phyloP scores from a whole-genome alignment of 768 basidiomycete genomes.

The Artomyces pyxidatus region DNA sequence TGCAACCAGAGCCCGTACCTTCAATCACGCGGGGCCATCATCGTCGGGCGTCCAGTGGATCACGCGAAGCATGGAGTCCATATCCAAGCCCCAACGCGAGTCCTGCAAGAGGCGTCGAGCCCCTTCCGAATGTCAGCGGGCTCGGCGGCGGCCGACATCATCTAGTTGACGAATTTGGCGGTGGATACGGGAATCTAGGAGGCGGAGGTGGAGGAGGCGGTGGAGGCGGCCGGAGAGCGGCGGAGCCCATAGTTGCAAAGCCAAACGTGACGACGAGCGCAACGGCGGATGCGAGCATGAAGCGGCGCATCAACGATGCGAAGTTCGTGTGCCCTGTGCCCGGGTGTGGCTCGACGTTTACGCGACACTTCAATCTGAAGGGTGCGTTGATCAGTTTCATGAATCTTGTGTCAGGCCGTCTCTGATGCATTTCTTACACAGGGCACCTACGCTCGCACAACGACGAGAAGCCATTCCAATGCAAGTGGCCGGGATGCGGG shows the following conservation, averaged over 20 bases:
- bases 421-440: conserved; percentile 19
- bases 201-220: conserved; percentile 2
- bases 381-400: conserved; percentile 35
- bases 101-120: conserved; percentile 30
- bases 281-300: conserved; percentile 81
- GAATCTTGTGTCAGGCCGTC: conserved; percentile 4
- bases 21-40: conserved; percentile 31
- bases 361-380: conserved; percentile 88
- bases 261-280: conserved; percentile 88
- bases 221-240: conserved; percentile 12
- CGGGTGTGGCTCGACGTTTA: conserved; percentile 96
- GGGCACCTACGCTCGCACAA: conserved; percentile 94
- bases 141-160: not conserved
- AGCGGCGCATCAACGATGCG: conserved; percentile 81
- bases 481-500: conserved; percentile 89
- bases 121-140: conserved; percentile 35
- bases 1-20: conserved; percentile 32
- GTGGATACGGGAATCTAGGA: conserved; percentile 5
- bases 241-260: conserved; percentile 37
- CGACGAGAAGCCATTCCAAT: conserved; percentile 91
- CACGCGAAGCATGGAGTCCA: conserved; percentile 23
- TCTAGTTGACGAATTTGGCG: conserved; percentile 11
- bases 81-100: conserved; percentile 9
- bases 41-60: conserved; percentile 35
- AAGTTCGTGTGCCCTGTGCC: conserved; percentile 88